Evolutionary conservation across 768 basidiomycete genomes (phyloP), one percentile per base, ranked within the genome.

Genomic region (Mrakia frigida): DNA sequence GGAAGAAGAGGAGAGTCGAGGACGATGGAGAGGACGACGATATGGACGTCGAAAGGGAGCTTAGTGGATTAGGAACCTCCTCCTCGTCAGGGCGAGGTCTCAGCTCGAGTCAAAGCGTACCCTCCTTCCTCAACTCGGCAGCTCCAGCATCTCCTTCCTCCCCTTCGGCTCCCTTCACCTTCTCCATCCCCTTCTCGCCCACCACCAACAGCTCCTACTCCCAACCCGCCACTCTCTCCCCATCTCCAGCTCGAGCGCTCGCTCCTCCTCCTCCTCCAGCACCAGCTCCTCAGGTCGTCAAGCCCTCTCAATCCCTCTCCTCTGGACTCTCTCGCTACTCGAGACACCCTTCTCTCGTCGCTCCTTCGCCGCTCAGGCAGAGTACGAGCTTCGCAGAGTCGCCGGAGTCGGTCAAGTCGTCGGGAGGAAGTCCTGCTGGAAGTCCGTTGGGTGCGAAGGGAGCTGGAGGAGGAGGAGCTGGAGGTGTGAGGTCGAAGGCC

Each of bases 311-410:
- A 10, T 72, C 75, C 23, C 69, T 72, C 35, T 56, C 70, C 0
- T 72, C 70, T 0, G 70, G 70, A 23, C 70, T 72, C 16, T 72
- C 70, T 33, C 70, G 70, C 21, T 72, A 72, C 50, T 28, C 70
- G 11, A 31, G 70, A 10, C 33, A 73, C 63, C 76, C 76, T 33
- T 65, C 60, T 16, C 61, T 77, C 11, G 76, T 77, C 52, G 76
- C 76, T 25, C 76, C 76, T 6, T 65, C 59, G 14, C 76, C 76
- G 10, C 61, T 77, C 14, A 31, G 76, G 18, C 70, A 77, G 50
- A 77, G 76, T 37, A 77, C 76, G 4, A 72, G 39, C 43, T 77
- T 77, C 39, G 68, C 46, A 3, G 71, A 73, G 37, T 77, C 76
- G 33, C 76, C 76, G 0, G 76, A 77, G 35, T 25, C 33, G n/a